Percentiles rank a stretch among this genome's conserved stretches.
These are phyloP conservation scores for Meredithiella fracta DNA, from an alignment of 2,329 filamentous ascomycete genomes.

Conservation along the genomic window DNA sequence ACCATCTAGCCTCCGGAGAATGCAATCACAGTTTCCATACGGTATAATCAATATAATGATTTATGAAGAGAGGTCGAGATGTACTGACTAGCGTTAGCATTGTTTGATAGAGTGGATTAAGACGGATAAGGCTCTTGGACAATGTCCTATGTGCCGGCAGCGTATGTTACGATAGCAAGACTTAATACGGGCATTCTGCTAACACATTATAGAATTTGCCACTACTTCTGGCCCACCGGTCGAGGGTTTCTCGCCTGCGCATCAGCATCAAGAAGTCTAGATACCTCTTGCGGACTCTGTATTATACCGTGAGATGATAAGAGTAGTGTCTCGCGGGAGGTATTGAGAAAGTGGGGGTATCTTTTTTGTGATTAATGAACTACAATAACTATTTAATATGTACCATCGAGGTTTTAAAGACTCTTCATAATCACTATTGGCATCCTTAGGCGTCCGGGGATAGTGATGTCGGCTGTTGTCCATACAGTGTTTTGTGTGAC, in stretches of 20 bases:
- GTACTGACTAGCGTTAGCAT: constrained; percentile 39
- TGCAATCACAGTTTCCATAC: constrained; percentile 98
- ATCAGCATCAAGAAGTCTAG: not conserved
- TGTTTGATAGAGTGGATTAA: constrained; percentile 94
- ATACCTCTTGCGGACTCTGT: not conserved
- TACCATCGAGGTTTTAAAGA: not conserved
- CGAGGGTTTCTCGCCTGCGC: not conserved
- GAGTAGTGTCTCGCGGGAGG: not conserved
- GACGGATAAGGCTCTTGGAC: constrained; percentile 79
- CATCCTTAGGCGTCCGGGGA: not conserved
- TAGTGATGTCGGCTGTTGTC: not conserved
- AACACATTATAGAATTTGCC: constrained; percentile 7
- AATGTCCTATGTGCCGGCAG: constrained; percentile 96
- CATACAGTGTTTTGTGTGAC: not conserved
- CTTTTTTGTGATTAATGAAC: not conserved
- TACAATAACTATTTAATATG: not conserved
- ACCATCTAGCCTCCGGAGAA: constrained; percentile 67
- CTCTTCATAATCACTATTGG: not conserved
- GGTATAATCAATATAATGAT: constrained; percentile 34
- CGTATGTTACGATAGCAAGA: constrained; percentile 48
- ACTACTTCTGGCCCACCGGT: not conserved
- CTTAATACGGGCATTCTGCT: too few species aligned
- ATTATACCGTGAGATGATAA: not conserved
- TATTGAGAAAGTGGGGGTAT: not conserved
- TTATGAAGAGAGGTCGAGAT: not conserved